phyloP scores from a whole-genome alignment of 129 eudicot genomes.

The Arctium minus region DNA sequence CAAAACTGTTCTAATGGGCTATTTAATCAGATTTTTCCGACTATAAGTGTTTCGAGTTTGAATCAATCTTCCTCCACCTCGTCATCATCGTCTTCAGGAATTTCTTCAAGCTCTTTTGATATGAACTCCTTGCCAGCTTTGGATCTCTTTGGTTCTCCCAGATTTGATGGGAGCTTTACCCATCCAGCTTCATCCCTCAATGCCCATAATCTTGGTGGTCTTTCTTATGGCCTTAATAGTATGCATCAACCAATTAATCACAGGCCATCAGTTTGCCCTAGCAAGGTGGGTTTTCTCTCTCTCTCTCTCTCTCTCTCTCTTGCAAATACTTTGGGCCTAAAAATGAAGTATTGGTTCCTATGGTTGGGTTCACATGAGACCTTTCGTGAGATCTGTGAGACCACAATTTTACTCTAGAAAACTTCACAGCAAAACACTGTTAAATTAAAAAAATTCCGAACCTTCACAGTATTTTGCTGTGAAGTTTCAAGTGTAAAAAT shows the following conservation, averaged over 20 bases:
- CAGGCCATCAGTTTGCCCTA: constrained; percentile 35
- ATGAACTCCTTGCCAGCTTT: constrained; percentile 64
- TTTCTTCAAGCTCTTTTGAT: constrained; percentile 41
- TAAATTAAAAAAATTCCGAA: no score
- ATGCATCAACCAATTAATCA: constrained; percentile 32
- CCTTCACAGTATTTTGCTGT: no score
- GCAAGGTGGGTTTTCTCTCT: constrained; percentile 39
- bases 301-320: background rate
- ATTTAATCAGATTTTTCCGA: constrained; percentile 64
- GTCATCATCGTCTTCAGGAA: constrained; percentile 20
- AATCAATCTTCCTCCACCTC: constrained; percentile 21
- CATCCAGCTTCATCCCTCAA: constrained; percentile 19
- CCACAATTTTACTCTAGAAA: no score
- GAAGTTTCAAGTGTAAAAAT: no score
- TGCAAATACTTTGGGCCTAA: background rate
- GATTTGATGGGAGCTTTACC: constrained; percentile 38
- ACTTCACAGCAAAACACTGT: no score
- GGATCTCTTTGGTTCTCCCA: constrained; percentile 60
- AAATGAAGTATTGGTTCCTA: background rate
- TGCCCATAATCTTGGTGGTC: constrained; percentile 23
- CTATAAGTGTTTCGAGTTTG: constrained; percentile 47
- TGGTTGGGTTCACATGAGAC: no score
- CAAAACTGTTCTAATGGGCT: constrained; percentile 29
- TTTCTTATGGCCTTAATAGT: constrained; percentile 39
- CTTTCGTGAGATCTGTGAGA: no score